A percentile compares a stretch with the other conserved stretches of the same genome.
phyloP scores from a whole-genome alignment of 2,329 filamentous ascomycete species.

The Penicillium sp. region DNA sequence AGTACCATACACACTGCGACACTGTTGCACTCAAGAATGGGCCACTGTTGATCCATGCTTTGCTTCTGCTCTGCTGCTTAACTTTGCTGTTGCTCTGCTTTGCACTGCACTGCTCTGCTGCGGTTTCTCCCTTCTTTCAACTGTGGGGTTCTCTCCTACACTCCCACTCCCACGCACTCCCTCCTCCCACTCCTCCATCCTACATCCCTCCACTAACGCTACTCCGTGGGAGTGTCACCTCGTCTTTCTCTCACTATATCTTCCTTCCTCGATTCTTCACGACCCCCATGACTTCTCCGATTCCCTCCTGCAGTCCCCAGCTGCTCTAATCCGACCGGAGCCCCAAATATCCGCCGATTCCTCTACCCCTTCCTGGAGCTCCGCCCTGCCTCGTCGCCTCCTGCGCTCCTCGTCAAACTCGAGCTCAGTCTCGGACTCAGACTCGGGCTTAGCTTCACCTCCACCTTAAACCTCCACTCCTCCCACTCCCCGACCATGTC shows the following conservation, averaged over 20 bases:
- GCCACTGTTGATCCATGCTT: conserved; percentile 34
- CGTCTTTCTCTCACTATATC: conserved; percentile 12
- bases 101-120: conserved; percentile 3
- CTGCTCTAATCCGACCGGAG: not conserved
- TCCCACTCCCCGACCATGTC: conserved; percentile 34
- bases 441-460: conserved; percentile 3
- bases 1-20: conserved; percentile 26
- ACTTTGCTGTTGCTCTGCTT: no score
- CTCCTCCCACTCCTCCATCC: conserved; percentile 11
- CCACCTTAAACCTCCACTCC: conserved; percentile 4
- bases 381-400: conserved; percentile 14
- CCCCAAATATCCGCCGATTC: not conserved
- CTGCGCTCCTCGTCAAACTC: no score
- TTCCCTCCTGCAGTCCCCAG: not conserved
- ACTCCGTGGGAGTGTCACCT: conserved; percentile 32
- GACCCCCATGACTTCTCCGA: conserved; percentile 20
- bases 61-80: conserved; percentile 5
- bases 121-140: conserved; percentile 6
- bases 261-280: conserved; percentile 18
- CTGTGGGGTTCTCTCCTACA: not conserved
- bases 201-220: conserved; percentile 22
- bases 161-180: conserved; percentile 13
- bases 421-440: conserved; percentile 1
- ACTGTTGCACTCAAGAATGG: conserved; percentile 32
- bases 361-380: conserved; percentile 1